Conservation (phyloP, 345 rosid genomes). For the Iberis pinnata region DNA sequence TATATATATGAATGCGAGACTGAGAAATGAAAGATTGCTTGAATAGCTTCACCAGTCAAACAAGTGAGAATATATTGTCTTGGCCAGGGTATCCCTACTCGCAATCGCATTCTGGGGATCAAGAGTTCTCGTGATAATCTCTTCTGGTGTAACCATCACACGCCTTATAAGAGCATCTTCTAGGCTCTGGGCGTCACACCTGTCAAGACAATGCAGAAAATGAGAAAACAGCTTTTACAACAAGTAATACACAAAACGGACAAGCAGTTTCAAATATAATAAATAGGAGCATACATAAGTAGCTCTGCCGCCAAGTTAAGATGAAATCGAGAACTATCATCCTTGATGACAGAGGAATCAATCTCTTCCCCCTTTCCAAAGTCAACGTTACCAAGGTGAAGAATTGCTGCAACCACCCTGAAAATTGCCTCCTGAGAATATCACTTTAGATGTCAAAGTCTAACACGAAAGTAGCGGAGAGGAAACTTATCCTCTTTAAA, state of each 20-base stretch:
- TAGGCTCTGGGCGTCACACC: not conserved
- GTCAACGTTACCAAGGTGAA: not conserved
- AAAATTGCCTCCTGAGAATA: slow-evolving; percentile 8
- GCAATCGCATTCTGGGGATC: not conserved
- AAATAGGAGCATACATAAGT: not conserved
- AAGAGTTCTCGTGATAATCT: not conserved
- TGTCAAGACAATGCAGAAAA: not conserved
- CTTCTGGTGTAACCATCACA: slow-evolving; percentile 9
- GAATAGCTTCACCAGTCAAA: slow-evolving; percentile 1
- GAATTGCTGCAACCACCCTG: slow-evolving; percentile 8
- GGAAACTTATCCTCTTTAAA: not conserved
- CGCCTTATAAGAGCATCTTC: slow-evolving; percentile 6
- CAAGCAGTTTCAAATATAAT: not conserved
- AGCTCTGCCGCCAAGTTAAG: not conserved
- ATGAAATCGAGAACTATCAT: not conserved
- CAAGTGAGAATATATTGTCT: not conserved
- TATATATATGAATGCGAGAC: not conserved
- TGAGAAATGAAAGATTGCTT: not conserved
- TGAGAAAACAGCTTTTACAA: not conserved
- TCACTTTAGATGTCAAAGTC: not conserved
- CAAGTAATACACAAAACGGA: not conserved
- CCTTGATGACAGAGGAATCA: not conserved
- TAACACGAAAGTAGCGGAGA: not conserved
- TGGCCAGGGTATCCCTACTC: slow-evolving; percentile 1
- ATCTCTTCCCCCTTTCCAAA: not conserved